These are phyloP conservation scores for Sporothrix mexicana DNA, from an alignment of 2,329 filamentous ascomycete genomes.

Conservation along the genomic window DNA sequence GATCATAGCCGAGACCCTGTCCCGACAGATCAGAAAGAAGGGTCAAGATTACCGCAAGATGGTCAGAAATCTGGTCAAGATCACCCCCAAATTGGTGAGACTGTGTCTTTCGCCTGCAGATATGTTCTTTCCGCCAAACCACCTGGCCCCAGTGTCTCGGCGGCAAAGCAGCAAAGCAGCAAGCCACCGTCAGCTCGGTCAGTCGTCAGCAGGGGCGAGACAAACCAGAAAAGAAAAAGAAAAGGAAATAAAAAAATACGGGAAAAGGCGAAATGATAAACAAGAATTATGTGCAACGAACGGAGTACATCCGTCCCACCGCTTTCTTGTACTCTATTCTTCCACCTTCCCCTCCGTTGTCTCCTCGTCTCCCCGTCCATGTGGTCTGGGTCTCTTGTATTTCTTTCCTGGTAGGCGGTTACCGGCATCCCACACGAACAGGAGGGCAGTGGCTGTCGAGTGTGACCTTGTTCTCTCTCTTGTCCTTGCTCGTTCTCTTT, in stretches of 20 bases:
- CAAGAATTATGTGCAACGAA: not conserved
- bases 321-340: not conserved
- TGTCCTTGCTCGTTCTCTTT: not conserved
- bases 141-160: not conserved
- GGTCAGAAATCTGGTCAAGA: too few relatives aligned
- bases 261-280: not conserved
- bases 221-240: not conserved
- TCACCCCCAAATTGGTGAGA: not conserved
- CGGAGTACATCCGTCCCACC: not conserved
- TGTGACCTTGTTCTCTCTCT: not conserved
- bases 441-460: conserved; percentile 20
- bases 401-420: not conserved
- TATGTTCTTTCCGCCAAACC: conserved; percentile 1
- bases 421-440: conserved; percentile 11
- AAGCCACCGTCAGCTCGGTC: not conserved
- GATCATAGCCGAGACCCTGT: not conserved
- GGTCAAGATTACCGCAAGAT: too few relatives aligned
- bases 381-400: not conserved
- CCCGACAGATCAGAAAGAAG: too few relatives aligned
- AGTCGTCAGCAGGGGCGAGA: conserved; percentile 8
- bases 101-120: not conserved
- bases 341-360: not conserved
- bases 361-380: not conserved
- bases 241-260: not conserved
- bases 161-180: not conserved